Evolutionary conservation across 2,329 filamentous ascomycete genomes (phyloP).

Genomic region (Colletotrichum graminicola): DNA sequence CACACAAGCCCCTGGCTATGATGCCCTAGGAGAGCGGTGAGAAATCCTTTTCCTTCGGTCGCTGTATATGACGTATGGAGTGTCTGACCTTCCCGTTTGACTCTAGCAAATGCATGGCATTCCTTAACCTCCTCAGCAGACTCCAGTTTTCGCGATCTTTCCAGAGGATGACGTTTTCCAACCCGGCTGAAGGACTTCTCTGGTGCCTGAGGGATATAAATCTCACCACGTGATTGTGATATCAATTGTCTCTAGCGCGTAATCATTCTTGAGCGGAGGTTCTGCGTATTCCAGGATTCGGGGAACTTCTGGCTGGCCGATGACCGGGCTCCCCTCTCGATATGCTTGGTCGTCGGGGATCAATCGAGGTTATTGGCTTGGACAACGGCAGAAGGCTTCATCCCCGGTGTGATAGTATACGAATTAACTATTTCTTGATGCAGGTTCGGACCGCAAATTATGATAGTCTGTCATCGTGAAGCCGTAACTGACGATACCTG

Average conservation of each 20-base stretch:
- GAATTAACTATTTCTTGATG: not conserved
- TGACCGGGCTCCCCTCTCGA: conserved; percentile 2
- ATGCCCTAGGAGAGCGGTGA: not conserved
- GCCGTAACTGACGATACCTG: not conserved
- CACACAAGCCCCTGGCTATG: not conserved
- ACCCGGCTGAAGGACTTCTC: not conserved
- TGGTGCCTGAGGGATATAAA: not conserved
- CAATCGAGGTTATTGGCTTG: not conserved
- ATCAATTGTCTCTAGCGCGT: no score
- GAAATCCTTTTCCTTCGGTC: not conserved
- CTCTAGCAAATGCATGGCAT: conserved; percentile 35
- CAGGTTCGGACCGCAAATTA: not conserved
- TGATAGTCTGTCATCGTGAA: not conserved
- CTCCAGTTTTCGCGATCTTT: conserved; percentile 9
- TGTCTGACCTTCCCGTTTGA: conserved; percentile 28
- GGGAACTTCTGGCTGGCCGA: not conserved
- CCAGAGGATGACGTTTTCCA: conserved; percentile 4
- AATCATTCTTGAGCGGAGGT: no score
- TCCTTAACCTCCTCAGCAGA: not conserved
- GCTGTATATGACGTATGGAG: conserved; percentile 24
- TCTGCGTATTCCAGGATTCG: not conserved
- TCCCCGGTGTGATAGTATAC: not conserved
- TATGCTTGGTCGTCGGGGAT: not conserved
- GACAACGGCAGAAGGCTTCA: not conserved
- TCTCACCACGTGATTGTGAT: no score